Conservation (phyloP, 2,329 filamentous ascomycete genomes). For the Aspergillus texensis region DNA sequence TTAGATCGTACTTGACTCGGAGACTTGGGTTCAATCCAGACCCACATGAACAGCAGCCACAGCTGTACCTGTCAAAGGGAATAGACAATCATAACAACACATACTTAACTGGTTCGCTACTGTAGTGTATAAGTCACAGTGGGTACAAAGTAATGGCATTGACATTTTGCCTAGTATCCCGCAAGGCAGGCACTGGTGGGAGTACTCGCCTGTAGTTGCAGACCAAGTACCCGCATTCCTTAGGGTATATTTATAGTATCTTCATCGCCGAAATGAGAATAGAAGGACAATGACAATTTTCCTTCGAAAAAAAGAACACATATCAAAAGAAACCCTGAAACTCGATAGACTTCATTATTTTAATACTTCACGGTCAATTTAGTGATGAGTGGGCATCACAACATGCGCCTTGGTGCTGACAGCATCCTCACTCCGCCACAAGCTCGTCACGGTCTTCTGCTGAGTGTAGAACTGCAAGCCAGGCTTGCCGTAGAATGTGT, state of each 20-base stretch:
- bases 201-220: not conserved
- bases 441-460: slow-evolving; percentile 92
- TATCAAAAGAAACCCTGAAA: not conserved
- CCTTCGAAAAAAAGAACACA: not conserved
- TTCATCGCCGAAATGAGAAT: not conserved
- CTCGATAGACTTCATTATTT: not conserved
- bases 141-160: not conserved
- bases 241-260: not conserved
- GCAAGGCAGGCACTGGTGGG: not conserved
- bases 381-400: slow-evolving; percentile 77
- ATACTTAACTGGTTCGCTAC: not conserved
- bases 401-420: slow-evolving; percentile 82
- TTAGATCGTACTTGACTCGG: not conserved
- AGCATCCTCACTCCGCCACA: slow-evolving; percentile 87
- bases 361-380: slow-evolving; percentile 3
- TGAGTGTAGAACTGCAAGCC: slow-evolving; percentile 96
- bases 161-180: not conserved
- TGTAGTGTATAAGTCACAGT: not conserved
- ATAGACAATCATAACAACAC: not conserved
- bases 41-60: not conserved
- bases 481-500: slow-evolving; percentile 92
- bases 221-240: not conserved
- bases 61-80: not conserved
- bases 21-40: not conserved
- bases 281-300: not conserved